Conservation (phyloP, 768 basidiomycete genomes). For the Suillus plorans region DNA sequence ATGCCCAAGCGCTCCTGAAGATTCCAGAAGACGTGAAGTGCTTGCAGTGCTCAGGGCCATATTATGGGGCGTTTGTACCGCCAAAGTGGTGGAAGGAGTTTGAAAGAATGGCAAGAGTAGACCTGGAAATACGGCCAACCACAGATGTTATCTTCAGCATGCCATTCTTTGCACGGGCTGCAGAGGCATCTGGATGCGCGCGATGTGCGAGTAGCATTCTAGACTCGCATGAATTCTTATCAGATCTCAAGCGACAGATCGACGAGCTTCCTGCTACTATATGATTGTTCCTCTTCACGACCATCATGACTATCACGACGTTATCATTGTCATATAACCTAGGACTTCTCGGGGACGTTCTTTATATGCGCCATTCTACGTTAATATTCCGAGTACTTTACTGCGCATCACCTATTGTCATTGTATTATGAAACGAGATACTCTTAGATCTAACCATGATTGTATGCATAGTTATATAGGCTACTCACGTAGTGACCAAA, state of each 20-base stretch:
- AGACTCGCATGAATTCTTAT: conserved; percentile 57
- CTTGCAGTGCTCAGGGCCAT: conserved; percentile 62
- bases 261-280: conserved; percentile 50
- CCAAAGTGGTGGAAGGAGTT: conserved; percentile 75
- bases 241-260: conserved; percentile 53
- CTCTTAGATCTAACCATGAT: background rate
- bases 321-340: background rate
- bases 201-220: conserved; percentile 69
- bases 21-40: conserved; percentile 55
- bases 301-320: conserved; percentile 1
- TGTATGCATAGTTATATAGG: too few relatives aligned
- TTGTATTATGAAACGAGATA: background rate
- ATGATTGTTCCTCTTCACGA: conserved; percentile 18
- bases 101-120: conserved; percentile 53
- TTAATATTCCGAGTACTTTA: background rate
- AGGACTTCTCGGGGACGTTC: background rate
- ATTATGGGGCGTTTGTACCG: conserved; percentile 42
- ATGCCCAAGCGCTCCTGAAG: conserved; percentile 48
- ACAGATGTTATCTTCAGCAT: conserved; percentile 60
- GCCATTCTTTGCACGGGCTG: conserved; percentile 55
- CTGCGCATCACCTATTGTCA: background rate
- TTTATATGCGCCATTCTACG: background rate
- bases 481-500: background rate
- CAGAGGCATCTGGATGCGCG: conserved; percentile 50
- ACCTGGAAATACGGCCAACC: conserved; percentile 55